These are phyloP conservation scores for Hypoxylon intermedium DNA, from an alignment of 495 filamentous ascomycete species.

Conservation along the genomic window DNA sequence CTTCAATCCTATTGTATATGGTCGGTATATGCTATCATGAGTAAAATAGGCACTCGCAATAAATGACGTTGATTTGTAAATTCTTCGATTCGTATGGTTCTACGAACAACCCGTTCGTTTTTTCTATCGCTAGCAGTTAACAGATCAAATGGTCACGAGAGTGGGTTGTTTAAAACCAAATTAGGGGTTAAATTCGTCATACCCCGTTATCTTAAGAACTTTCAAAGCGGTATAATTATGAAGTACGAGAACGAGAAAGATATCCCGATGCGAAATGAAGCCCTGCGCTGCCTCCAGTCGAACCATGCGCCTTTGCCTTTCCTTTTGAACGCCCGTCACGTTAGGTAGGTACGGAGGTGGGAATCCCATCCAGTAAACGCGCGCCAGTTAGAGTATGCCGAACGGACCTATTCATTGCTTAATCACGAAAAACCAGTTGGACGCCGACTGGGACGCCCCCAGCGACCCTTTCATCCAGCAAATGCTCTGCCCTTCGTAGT, in stretches of 20 bases:
- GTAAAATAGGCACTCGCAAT: not conserved
- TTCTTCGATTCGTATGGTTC: too few species aligned
- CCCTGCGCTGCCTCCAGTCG: not conserved
- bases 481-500: slow-evolving; percentile 36
- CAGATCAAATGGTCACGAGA: too few species aligned
- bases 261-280: not conserved
- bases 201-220: too few species aligned
- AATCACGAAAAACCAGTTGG: slow-evolving; percentile 50
- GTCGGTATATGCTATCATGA: too few species aligned
- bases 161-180: not conserved
- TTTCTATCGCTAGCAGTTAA: too few species aligned
- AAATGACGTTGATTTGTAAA: not conserved
- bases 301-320: not conserved
- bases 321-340: slow-evolving; percentile 14
- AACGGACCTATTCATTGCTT: slow-evolving; percentile 1
- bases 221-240: not conserved
- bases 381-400: not conserved
- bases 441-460: slow-evolving; percentile 55
- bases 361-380: not conserved
- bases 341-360: slow-evolving; percentile 1
- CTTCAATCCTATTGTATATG: slow-evolving; percentile 2
- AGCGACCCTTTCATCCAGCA: slow-evolving; percentile 63
- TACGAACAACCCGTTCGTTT: too few species aligned
- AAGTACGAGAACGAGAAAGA: not conserved
- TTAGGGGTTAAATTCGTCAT: not conserved